A percentile compares a stretch with the other conserved stretches of the same genome.
These are phyloP conservation scores for Leccinum subtestaceum DNA, from an alignment of 768 basidiomycete genomes.

Conservation along the genomic window DNA sequence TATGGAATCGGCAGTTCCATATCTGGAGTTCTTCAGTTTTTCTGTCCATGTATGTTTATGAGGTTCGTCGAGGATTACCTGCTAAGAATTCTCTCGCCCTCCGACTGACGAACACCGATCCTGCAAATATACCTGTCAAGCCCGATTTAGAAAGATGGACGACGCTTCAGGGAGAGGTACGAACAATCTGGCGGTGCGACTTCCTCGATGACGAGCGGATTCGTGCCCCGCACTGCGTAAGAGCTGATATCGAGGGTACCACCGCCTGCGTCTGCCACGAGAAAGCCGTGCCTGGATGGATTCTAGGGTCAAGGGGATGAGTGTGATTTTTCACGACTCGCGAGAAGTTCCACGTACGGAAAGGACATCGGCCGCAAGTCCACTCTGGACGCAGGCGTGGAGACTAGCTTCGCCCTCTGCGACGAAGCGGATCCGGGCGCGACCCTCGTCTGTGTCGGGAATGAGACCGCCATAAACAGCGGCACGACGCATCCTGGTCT, in stretches of 20 bases:
- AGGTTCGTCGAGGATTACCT: constrained; percentile 36
- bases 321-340: neutral
- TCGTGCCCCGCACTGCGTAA: constrained; percentile 67
- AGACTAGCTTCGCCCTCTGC: constrained; percentile 79
- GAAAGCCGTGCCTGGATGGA: constrained; percentile 71
- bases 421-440: constrained; percentile 62
- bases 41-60: constrained; percentile 38
- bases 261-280: constrained; percentile 79
- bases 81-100: constrained; percentile 70
- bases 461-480: constrained; percentile 72
- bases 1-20: constrained; percentile 52
- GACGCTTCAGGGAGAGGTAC: constrained; percentile 20
- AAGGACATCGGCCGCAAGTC: constrained; percentile 74
- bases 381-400: constrained; percentile 67
- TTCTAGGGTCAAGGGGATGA: constrained; percentile 41
- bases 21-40: constrained; percentile 55
- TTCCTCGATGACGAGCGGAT: constrained; percentile 76
- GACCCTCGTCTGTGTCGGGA: constrained; percentile 70
- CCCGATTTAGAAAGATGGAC: constrained; percentile 2
- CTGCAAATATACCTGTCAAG: no score
- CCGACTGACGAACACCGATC: constrained; percentile 26
- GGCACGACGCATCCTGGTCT: constrained; percentile 73
- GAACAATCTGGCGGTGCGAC: constrained; percentile 79
- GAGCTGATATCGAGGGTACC: constrained; percentile 81
- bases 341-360: constrained; percentile 43